phyloP scores from a whole-genome alignment of 2,329 filamentous ascomycete genomes.

The Thielaviopsis ethacetica region DNA sequence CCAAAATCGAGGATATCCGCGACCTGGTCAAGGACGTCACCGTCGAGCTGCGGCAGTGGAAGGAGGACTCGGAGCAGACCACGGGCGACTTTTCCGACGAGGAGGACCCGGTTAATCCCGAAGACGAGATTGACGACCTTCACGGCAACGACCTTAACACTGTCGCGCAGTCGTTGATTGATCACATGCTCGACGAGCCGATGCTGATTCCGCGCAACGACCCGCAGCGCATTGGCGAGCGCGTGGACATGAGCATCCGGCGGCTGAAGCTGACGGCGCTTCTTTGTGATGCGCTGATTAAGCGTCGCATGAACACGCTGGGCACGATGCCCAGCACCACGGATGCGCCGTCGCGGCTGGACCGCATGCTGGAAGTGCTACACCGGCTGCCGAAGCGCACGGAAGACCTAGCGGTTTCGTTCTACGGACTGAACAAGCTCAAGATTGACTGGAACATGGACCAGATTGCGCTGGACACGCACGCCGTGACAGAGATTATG shows the following conservation, averaged over 20 bases:
- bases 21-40: slow-evolving; percentile 69
- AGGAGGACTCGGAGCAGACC: slow-evolving; percentile 47
- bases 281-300: slow-evolving; percentile 52
- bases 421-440: slow-evolving; percentile 51
- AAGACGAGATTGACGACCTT: slow-evolving; percentile 23
- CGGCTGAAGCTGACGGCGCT: slow-evolving; percentile 50
- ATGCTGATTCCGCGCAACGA: slow-evolving; percentile 47
- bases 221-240: slow-evolving; percentile 44
- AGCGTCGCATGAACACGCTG: slow-evolving; percentile 49
- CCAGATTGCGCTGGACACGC: slow-evolving; percentile 43
- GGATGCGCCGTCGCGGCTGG: slow-evolving; percentile 27
- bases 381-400: slow-evolving; percentile 48
- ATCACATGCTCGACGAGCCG: slow-evolving; percentile 49
- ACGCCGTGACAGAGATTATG: slow-evolving; percentile 37
- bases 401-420: slow-evolving; percentile 52
- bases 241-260: slow-evolving; percentile 47
- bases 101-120: slow-evolving; percentile 29
- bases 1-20: slow-evolving; percentile 27
- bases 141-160: slow-evolving; percentile 22
- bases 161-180: slow-evolving; percentile 38
- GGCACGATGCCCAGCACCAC: slow-evolving; percentile 23
- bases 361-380: slow-evolving; percentile 40
- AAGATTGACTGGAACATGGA: slow-evolving; percentile 43
- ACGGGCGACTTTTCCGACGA: slow-evolving; percentile 21
- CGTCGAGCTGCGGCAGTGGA: slow-evolving; percentile 77